These are phyloP conservation scores for Ligustrum vulgare DNA, from an alignment of 257 asterid species.

Conservation along the genomic window DNA sequence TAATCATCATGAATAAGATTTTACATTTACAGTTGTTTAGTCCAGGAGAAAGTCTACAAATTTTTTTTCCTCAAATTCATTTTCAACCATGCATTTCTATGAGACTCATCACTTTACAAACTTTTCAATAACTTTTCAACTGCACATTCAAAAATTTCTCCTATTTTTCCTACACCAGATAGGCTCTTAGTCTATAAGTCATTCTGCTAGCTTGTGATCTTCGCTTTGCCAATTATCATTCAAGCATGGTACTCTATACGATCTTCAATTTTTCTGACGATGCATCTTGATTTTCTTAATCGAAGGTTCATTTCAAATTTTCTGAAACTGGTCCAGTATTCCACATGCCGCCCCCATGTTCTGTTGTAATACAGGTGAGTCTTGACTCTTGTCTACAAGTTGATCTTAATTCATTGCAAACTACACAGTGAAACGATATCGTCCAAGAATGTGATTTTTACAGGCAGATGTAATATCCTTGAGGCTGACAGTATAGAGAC, in stretches of 20 bases:
- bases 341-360: conserved; percentile 89
- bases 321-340: conserved; percentile 65
- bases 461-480: neutral
- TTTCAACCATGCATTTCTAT: no score
- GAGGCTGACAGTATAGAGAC: neutral
- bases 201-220: neutral
- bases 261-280: conserved; percentile 18
- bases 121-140: no score
- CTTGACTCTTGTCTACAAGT: neutral
- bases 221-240: neutral
- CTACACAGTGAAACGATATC: neutral
- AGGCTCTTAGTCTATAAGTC: neutral
- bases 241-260: conserved; percentile 3
- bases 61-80: no score
- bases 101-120: no score
- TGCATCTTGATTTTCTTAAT: conserved; percentile 26
- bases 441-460: neutral
- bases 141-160: no score
- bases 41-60: no score
- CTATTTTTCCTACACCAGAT: no score
- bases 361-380: conserved; percentile 82
- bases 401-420: neutral
- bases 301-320: conserved; percentile 76
- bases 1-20: neutral
- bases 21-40: neutral